These are phyloP conservation scores for Aquilaria malaccensis DNA, from an alignment of 345 rosid species.

Conservation along the genomic window DNA sequence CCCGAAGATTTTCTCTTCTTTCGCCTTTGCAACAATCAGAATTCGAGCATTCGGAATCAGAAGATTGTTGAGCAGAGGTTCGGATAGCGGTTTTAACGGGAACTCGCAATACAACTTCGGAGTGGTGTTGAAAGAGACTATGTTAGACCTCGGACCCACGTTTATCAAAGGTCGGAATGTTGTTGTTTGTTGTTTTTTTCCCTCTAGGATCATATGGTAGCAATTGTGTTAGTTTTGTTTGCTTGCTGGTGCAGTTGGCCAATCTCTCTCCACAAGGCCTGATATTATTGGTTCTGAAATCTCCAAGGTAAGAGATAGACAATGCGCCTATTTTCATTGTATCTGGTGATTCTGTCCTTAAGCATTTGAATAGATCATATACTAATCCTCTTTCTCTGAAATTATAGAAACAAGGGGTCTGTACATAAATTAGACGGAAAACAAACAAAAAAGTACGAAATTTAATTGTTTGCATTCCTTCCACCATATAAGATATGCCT, in stretches of 20 bases:
- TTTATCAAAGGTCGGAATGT: slow-evolving; percentile 75
- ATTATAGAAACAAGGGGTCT: too few relatives aligned
- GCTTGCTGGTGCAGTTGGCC: slow-evolving; percentile 83
- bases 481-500: too few relatives aligned
- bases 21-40: slow-evolving; percentile 63
- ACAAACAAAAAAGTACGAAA: too few relatives aligned
- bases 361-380: too few relatives aligned
- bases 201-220: slow-evolving; percentile 32
- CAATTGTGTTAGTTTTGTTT: slow-evolving; percentile 31
- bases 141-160: slow-evolving; percentile 89
- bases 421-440: too few relatives aligned
- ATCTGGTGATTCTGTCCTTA: too few relatives aligned
- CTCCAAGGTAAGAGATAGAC: slow-evolving; percentile 57
- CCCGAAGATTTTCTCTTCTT: slow-evolving; percentile 57
- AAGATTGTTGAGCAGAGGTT: slow-evolving; percentile 23
- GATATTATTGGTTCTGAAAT: slow-evolving; percentile 86
- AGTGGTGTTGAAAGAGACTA: slow-evolving; percentile 70
- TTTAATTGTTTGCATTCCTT: too few relatives aligned
- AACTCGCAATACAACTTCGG: slow-evolving; percentile 63
- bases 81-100: slow-evolving; percentile 27
- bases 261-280: slow-evolving; percentile 96
- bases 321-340: too few relatives aligned
- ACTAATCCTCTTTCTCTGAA: too few relatives aligned
- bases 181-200: slow-evolving; percentile 20
- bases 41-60: slow-evolving; percentile 41